A percentile compares a stretch with the other conserved stretches of the same genome.
phyloP scores from a whole-genome alignment of 345 rosid genomes.

The Litchi chinensis region DNA sequence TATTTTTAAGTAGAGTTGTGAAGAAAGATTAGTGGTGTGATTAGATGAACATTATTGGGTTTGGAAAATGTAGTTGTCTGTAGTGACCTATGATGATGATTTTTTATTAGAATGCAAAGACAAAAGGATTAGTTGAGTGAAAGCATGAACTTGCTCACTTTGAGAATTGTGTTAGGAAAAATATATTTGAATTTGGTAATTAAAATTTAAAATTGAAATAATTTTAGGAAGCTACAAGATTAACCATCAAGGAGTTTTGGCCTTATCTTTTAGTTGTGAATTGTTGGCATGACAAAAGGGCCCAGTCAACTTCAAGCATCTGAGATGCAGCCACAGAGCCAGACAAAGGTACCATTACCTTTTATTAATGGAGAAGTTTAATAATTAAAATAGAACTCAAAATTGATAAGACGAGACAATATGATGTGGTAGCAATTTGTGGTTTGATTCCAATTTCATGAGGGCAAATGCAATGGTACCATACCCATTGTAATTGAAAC shows the following conservation, averaged over 20 bases:
- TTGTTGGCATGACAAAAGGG: conserved; percentile 2
- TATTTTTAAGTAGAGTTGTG: too few species aligned
- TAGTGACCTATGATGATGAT: not conserved
- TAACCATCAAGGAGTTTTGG: not conserved
- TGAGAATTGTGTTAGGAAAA: not conserved
- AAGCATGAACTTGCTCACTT: conserved; percentile 19
- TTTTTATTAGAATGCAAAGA: not conserved
- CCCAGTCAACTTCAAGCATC: conserved; percentile 17
- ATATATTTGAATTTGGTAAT: not conserved
- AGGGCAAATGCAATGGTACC: too few species aligned
- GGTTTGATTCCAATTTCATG: not conserved
- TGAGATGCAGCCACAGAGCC: conserved; percentile 16
- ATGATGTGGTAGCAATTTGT: not conserved
- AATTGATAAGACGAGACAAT: not conserved
- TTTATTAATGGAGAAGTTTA: not conserved
- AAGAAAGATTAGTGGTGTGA: too few species aligned
- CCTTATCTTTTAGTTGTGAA: too few species aligned
- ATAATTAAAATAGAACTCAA: not conserved
- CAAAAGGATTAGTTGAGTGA: conserved; percentile 30
- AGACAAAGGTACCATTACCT: conserved; percentile 8
- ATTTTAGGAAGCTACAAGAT: too few species aligned
- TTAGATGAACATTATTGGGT: not conserved
- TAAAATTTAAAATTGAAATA: not conserved
- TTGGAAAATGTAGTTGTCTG: not conserved
- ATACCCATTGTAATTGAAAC: too few species aligned